A percentile compares a stretch with the other conserved stretches of the same genome.
These are phyloP conservation scores for Syzygium syzygioides DNA, from an alignment of 441 rosid species.

Conservation along the genomic window DNA sequence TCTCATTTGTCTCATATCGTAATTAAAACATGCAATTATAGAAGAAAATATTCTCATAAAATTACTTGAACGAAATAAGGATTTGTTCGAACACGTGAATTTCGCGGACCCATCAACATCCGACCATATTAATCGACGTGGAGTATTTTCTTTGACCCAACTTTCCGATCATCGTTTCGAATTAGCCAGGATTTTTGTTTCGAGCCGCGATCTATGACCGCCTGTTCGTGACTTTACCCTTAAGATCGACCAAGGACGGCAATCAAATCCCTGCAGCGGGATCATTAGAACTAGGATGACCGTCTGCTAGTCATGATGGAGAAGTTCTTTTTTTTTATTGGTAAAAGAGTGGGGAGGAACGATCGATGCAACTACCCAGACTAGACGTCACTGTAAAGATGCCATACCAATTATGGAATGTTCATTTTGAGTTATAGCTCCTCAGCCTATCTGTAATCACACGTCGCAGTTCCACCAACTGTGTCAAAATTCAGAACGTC, in stretches of 20 bases:
- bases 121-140: neutral
- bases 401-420: too few relatives aligned
- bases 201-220: neutral
- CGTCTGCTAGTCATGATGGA: neutral
- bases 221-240: neutral
- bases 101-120: neutral
- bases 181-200: neutral
- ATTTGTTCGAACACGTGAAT: neutral
- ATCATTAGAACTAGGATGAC: neutral
- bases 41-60: neutral
- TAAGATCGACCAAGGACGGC: neutral
- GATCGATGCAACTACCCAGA: neutral
- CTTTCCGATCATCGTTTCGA: neutral
- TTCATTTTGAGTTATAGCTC: neutral
- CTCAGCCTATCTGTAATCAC: rapidly evolving
- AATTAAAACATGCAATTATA: neutral
- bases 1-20: neutral
- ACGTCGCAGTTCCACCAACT: rapidly evolving
- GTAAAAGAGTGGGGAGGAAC: neutral
- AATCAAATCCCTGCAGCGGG: neutral
- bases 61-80: neutral
- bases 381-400: neutral
- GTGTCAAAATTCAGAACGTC: neutral
- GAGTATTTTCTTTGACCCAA: neutral
- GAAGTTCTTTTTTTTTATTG: neutral